Evolutionary conservation across 352 stramenopile species (phyloP).

Genomic region (Phytophthora pini): DNA sequence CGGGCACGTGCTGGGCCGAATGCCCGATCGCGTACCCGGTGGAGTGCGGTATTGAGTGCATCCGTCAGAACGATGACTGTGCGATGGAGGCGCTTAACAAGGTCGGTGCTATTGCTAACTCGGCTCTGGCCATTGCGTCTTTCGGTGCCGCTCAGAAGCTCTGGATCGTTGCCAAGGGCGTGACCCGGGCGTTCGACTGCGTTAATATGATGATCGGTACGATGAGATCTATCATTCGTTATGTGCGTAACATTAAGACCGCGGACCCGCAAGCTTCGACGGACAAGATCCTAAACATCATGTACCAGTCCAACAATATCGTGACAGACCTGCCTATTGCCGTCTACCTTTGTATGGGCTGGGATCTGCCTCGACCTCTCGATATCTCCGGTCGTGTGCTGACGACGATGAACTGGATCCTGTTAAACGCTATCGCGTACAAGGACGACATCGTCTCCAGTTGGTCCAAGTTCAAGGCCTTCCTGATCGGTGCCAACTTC

Average conservation of each 20-base stretch:
- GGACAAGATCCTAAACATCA: conserved; percentile 55
- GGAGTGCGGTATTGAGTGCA: conserved; percentile 61
- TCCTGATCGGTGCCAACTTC: conserved; percentile 37
- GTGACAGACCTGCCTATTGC: conserved; percentile 64
- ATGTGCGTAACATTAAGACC: conserved; percentile 37
- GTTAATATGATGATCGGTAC: conserved; percentile 49
- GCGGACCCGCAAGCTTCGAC: conserved; percentile 49
- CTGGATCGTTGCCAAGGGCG: conserved; percentile 34
- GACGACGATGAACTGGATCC: conserved; percentile 42
- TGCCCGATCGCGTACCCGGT: conserved; percentile 68
- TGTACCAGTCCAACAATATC: conserved; percentile 66
- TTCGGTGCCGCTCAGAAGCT: conserved; percentile 40
- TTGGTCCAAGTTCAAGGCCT: conserved; percentile 41
- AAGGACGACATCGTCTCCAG: conserved; percentile 42
- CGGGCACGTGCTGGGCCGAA: conserved; percentile 57
- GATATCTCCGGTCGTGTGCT: conserved; percentile 41
- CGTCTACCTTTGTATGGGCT: conserved; percentile 51
- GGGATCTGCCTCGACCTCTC: conserved; percentile 25
- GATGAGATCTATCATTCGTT: conserved; percentile 38
- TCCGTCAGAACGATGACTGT: conserved; percentile 67
- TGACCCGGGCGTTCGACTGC: conserved; percentile 49
- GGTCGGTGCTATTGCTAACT: conserved; percentile 36
- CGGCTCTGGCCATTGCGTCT: conserved; percentile 37
- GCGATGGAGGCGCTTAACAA: conserved; percentile 43
- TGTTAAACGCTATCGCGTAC: conserved; percentile 49